phyloP scores from a whole-genome alignment of 164 flowering plant genomes.

The Kalanchoe fedtschenkoi region DNA sequence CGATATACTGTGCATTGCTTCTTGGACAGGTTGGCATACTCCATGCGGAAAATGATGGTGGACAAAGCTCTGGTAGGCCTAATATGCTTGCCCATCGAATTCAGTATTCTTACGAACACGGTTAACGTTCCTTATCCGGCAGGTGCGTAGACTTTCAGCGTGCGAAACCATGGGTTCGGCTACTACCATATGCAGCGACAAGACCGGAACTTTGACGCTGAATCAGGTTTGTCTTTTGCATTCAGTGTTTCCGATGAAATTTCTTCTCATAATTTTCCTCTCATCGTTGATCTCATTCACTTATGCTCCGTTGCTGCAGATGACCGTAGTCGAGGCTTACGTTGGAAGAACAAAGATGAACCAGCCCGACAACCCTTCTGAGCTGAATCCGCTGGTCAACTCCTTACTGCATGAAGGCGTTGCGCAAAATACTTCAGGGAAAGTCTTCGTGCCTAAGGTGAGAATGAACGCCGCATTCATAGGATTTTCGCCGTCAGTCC shows the following conservation, averaged over 20 bases:
- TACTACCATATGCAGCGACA: conserved; percentile 97
- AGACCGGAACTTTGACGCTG: conserved; percentile 90
- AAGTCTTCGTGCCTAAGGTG: conserved; percentile 79
- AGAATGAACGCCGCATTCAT: not conserved
- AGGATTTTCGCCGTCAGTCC: not conserved
- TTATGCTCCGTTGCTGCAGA: conserved; percentile 29
- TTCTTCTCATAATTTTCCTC: not conserved
- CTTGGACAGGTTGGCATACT: conserved; percentile 71
- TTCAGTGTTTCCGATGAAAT: not conserved
- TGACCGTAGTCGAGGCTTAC: conserved; percentile 82
- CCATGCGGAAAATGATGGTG: conserved; percentile 98
- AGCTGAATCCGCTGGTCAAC: conserved; percentile 26
- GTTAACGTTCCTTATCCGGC: conserved; percentile 17
- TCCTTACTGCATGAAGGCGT: conserved; percentile 64
- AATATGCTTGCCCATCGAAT: conserved; percentile 9
- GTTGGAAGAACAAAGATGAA: conserved; percentile 49
- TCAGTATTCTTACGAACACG: not conserved
- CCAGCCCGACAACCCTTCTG: conserved; percentile 34
- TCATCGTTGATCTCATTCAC: not conserved
- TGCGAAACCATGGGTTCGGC: conserved; percentile 99
- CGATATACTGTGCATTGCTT: not conserved
- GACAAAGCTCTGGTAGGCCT: conserved; percentile 94
- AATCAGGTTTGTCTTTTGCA: conserved; percentile 44
- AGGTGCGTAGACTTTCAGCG: conserved; percentile 94
- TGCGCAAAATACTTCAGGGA: conserved; percentile 86